phyloP scores from a whole-genome alignment of 2,329 filamentous ascomycete species.

The Pseudodiploospora longispora region DNA sequence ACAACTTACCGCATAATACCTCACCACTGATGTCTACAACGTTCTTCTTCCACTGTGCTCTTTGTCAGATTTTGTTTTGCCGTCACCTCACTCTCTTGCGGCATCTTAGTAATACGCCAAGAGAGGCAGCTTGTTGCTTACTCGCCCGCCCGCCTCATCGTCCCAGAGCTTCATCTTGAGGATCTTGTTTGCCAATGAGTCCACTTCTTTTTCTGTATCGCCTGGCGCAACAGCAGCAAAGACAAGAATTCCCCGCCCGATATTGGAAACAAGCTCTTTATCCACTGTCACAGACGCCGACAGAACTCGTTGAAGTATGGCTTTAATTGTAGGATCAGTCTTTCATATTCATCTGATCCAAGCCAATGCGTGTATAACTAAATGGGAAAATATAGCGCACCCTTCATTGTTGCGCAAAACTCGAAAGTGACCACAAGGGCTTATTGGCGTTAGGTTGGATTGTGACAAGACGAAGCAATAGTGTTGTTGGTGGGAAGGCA shows the following conservation, averaged over 20 bases:
- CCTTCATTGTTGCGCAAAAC: constrained; percentile 4
- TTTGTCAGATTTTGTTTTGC: constrained; percentile 2
- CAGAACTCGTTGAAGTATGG: constrained; percentile 85
- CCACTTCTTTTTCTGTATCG: constrained; percentile 82
- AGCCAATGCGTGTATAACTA: neutral
- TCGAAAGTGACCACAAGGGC: too few species aligned
- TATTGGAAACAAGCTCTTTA: constrained; percentile 79
- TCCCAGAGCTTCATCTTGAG: constrained; percentile 91
- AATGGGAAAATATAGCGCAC: constrained; percentile 3
- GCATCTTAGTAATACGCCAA: neutral
- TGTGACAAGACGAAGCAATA: too few species aligned
- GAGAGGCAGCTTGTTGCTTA: constrained; percentile 27
- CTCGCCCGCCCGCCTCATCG: constrained; percentile 62
- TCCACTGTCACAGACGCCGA: constrained; percentile 96
- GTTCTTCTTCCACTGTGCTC: constrained; percentile 72
- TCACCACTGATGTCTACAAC: constrained; percentile 86
- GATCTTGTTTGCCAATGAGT: constrained; percentile 75
- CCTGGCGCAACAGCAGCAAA: constrained; percentile 86
- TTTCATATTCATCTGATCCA: neutral
- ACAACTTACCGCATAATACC: constrained; percentile 72
- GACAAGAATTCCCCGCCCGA: constrained; percentile 82
- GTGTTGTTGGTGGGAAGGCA: too few species aligned
- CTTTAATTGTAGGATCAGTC: constrained; percentile 36
- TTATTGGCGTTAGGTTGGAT: too few species aligned
- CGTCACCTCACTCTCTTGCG: neutral